Evolutionary conservation across 805 yeast species (phyloP), one percentile per base, ranked within the genome.

Genomic region (Yarrowia sp.): DNA sequence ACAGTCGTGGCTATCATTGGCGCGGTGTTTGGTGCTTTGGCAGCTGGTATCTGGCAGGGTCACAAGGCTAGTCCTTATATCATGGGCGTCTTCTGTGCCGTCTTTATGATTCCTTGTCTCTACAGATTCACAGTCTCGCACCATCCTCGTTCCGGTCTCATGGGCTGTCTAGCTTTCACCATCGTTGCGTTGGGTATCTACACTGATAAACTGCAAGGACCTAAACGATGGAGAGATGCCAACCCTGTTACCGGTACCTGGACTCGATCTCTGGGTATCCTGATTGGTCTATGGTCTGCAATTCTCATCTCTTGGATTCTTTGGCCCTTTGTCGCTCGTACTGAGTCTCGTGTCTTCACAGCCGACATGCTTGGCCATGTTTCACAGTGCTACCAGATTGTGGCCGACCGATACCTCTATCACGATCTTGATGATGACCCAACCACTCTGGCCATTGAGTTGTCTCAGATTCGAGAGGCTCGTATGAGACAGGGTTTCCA

Each of bases 1-100:
- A 22, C 79, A 0, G 14, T 74, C 0, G 78, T 78, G 48, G 79
- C 82, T 69, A 61, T 83, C 9, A 36, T 78, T n/a, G 85, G 84
- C 2, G 76, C 80, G 11, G 79, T 83, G 69, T 82, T 84, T 82
- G 86, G 83, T 0, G 84, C 85, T 79, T 80, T 83, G 14, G 81
- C 83, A 0, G 76, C 75, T 69, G 79, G 80, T 38, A 75, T 85
- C 1, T 72, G 76, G 22, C 79, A 79, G 65, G 81, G 77, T 63
- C 75, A 80, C 64, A 48, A 38, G 38, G 55, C 55, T 11, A 48
- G 56, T 22, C 79, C 80, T 0, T 79, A 78, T 69, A 83, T 83
- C 5, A 72, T 83, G 52, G 80, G 80, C 11, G 78, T 79, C 2
- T 81, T 83, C 72, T 79, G 81, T 3, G 80, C 76, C 0, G 15